Percentiles rank a stretch among this genome's conserved stretches.
Evolutionary conservation across 2,329 filamentous ascomycete species (phyloP).

Genomic region (Scytalidium lignicola): DNA sequence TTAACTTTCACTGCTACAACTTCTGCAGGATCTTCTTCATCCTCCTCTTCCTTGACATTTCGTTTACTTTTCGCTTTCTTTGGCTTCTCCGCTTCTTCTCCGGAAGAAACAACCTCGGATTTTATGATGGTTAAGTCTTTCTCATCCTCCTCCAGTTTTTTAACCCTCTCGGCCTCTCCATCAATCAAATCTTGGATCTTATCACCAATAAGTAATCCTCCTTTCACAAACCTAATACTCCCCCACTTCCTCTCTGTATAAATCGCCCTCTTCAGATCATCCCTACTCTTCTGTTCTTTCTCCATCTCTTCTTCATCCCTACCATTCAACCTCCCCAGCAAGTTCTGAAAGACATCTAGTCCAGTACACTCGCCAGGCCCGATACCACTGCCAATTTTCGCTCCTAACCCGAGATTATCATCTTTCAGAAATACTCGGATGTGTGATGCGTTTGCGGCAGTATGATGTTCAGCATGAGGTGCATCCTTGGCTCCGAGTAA

Average conservation of each 20-base stretch:
- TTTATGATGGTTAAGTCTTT: neutral
- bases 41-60: slow-evolving; percentile 39
- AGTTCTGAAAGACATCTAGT: slow-evolving; percentile 77
- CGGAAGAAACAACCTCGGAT: neutral
- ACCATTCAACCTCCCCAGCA: slow-evolving; percentile 86
- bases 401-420: slow-evolving; percentile 85
- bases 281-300: slow-evolving; percentile 61
- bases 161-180: slow-evolving; percentile 28
- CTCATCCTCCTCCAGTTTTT: slow-evolving; percentile 21
- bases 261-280: slow-evolving; percentile 65
- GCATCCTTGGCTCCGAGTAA: slow-evolving; percentile 75
- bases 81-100: slow-evolving; percentile 11
- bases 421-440: slow-evolving; percentile 85
- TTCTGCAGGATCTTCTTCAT: slow-evolving; percentile 16
- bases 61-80: slow-evolving; percentile 34
- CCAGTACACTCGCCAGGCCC: slow-evolving; percentile 72
- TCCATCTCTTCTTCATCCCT: slow-evolving; percentile 70
- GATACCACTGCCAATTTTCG: slow-evolving; percentile 64
- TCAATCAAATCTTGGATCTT: slow-evolving; percentile 44
- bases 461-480: slow-evolving; percentile 69
- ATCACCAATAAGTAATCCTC: slow-evolving; percentile 64
- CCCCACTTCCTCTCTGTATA: slow-evolving; percentile 76
- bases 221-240: slow-evolving; percentile 77
- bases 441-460: slow-evolving; percentile 74
- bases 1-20: slow-evolving; percentile 18